Conservation (phyloP, 176 grass and related monocot species). For the Carex myosuroides region DNA sequence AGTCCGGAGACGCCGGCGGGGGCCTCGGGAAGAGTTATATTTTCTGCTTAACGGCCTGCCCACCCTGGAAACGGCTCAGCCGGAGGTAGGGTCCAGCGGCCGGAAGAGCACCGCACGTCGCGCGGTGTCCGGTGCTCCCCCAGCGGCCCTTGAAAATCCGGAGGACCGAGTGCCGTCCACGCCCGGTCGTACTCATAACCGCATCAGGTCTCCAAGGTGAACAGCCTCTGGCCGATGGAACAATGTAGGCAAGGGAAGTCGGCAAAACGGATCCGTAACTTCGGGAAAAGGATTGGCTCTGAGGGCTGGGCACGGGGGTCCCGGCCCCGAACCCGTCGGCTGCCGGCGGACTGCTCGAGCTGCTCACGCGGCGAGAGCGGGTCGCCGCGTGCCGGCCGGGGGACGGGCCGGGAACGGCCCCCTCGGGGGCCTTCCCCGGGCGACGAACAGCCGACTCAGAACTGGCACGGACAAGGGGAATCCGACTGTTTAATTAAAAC, state of each 20-base stretch:
- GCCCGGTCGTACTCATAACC: slow-evolving; percentile 47
- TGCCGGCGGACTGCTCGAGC: slow-evolving; percentile 1
- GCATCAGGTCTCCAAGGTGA: slow-evolving; percentile 54
- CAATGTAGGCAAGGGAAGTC: slow-evolving; percentile 50
- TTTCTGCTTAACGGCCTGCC: slow-evolving; percentile 39
- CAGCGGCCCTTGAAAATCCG: slow-evolving; percentile 37
- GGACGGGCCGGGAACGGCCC: slow-evolving; percentile 6
- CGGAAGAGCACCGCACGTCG: slow-evolving; percentile 43
- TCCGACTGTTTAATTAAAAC: slow-evolving; percentile 55
- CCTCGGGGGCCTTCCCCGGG: slow-evolving; percentile 14
- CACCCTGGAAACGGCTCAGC: slow-evolving; percentile 26
- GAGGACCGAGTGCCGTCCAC: slow-evolving; percentile 37
- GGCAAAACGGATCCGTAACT: slow-evolving; percentile 44
- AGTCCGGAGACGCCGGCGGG: slow-evolving; percentile 35
- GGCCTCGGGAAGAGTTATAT: slow-evolving; percentile 45
- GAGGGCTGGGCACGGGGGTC: slow-evolving; percentile 38
- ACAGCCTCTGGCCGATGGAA: slow-evolving; percentile 48
- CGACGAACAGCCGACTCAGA: slow-evolving; percentile 35
- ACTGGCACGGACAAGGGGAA: slow-evolving; percentile 51
- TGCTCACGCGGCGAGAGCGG: background rate
- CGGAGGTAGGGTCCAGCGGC: slow-evolving; percentile 32
- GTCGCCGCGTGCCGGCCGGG: slow-evolving; percentile 5
- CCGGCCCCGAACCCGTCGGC: slow-evolving; percentile 15
- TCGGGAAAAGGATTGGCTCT: slow-evolving; percentile 58
- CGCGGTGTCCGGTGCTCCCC: slow-evolving; percentile 32